Base-by-base conservation (phyloP, 140 eudicot genomes). In the Ambrosia hybrid region DNA sequence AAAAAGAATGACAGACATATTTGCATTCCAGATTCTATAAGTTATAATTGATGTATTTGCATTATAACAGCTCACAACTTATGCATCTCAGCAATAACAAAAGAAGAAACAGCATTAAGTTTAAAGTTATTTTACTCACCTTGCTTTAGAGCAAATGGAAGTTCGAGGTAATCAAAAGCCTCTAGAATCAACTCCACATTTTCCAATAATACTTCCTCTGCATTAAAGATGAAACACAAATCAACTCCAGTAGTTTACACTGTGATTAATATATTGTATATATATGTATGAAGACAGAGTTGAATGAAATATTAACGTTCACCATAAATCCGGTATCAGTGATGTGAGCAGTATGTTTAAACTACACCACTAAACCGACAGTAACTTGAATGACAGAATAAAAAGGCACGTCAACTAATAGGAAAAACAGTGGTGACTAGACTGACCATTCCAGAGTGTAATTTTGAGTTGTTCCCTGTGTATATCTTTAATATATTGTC, bases 391-490 rank as follows among this genome's bases (percentile, higher is more conserved):
- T 12, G 49, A 41, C 56, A 4, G 53, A 39, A 39, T 39, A 39
- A 39, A 39, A 39, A 39, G 26, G 14, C 9, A 57, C 45, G 33
- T 57, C 51, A 8, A 13, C 51, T 56, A 66, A 65, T 38, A 37
- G 8, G 73, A 67, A 10, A 74, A 9, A 15, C 15, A 7, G 6
- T 12, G 38, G 34, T 26, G 45, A 49, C 68, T 77, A 75, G 45
- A 49, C 68, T 77, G 77, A 82, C 96, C 96, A 15, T 88, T 88
- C 96, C 97, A 88, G 16, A 91, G 53, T 37, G 97, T 93, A 81
- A 93, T 93, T 81, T 90, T 93, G 49, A 93, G 98, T 87, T 93
- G 96, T 80, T 93, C 97, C 71, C 82, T 84, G 70, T 93, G 97
- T 72, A 93, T 87, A 65, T 93, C 98, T 84, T 93, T 93, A 11